Percentiles rank a stretch among this genome's conserved stretches.
phyloP scores from a whole-genome alignment of 2,329 filamentous ascomycete genomes.

The Diaporthe sp. region DNA sequence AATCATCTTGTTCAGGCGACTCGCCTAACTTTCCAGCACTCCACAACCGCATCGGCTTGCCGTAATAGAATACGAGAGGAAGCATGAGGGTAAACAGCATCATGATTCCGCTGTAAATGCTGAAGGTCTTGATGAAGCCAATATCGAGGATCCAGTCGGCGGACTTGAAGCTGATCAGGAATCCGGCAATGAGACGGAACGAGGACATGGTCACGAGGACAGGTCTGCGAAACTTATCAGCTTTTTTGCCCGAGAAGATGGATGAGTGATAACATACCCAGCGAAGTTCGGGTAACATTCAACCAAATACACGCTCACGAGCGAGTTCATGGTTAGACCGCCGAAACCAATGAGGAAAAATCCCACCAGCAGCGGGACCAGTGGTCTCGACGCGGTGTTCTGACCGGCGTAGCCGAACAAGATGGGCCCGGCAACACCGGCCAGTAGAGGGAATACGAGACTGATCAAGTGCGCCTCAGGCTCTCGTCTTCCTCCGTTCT shows the following conservation, averaged over 20 bases:
- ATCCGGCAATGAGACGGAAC: constrained; percentile 38
- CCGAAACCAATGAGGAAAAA: constrained; percentile 33
- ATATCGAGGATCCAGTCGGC: constrained; percentile 38
- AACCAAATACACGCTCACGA: constrained; percentile 36
- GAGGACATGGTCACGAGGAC: constrained; percentile 40
- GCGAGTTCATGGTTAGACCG: constrained; percentile 29
- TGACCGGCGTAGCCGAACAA: constrained; percentile 35
- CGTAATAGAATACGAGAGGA: constrained; percentile 35
- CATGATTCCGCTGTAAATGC: constrained; percentile 36
- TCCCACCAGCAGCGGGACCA: constrained; percentile 22
- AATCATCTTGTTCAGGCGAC: constrained; percentile 1
- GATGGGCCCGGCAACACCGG: constrained; percentile 27
- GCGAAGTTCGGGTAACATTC: constrained; percentile 38
- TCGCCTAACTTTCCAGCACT: constrained; percentile 30
- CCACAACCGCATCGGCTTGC: constrained; percentile 33
- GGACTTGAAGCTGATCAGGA: constrained; percentile 38
- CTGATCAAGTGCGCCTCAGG: constrained; percentile 35
- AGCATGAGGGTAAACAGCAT: constrained; percentile 35
- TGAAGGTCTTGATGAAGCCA: constrained; percentile 35
- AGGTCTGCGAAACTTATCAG: constrained; percentile 33
- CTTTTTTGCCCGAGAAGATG: too few relatives aligned
- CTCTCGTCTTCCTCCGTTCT: constrained; percentile 31
- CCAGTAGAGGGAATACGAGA: constrained; percentile 29
- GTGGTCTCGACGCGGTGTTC: constrained; percentile 22
- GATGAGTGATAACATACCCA: constrained; percentile 29